Conservation (phyloP, 495 filamentous ascomycete species). For the Amorphotheca resinae region DNA sequence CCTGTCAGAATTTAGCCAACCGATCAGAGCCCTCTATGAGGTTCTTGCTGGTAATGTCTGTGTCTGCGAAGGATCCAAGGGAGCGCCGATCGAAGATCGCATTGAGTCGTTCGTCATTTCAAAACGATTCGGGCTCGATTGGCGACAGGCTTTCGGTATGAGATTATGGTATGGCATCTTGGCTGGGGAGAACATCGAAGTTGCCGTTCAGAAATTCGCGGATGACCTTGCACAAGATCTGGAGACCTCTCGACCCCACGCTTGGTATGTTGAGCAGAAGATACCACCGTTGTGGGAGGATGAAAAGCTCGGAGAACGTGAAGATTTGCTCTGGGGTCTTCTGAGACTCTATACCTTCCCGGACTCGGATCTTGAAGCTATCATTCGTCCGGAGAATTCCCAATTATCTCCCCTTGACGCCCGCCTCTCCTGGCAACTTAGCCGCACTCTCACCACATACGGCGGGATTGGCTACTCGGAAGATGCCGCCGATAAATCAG, state of each 20-base stretch:
- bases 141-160: constrained; percentile 85
- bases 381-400: constrained; percentile 42
- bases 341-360: constrained; percentile 60
- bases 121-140: constrained; percentile 71
- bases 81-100: constrained; percentile 59
- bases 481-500: constrained; percentile 39
- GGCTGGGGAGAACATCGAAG: constrained; percentile 51
- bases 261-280: constrained; percentile 44
- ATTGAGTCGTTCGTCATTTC: constrained; percentile 65
- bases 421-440: constrained; percentile 76
- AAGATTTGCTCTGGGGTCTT: constrained; percentile 78
- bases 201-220: constrained; percentile 55
- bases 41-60: constrained; percentile 77
- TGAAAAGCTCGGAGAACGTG: constrained; percentile 37
- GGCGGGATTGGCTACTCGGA: constrained; percentile 29
- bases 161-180: constrained; percentile 74
- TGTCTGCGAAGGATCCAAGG: constrained; percentile 62
- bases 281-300: constrained; percentile 35
- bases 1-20: constrained; percentile 74
- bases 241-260: constrained; percentile 46
- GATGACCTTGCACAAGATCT: constrained; percentile 51
- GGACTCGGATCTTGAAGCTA: constrained; percentile 36
- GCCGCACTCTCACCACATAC: constrained; percentile 38
- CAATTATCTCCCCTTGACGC: constrained; percentile 56
- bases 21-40: constrained; percentile 79